Percentiles rank a stretch among this genome's conserved stretches.
These are phyloP conservation scores for Blastomyces gilchristii DNA, from an alignment of 2,329 filamentous ascomycete species.

Conservation along the genomic window DNA sequence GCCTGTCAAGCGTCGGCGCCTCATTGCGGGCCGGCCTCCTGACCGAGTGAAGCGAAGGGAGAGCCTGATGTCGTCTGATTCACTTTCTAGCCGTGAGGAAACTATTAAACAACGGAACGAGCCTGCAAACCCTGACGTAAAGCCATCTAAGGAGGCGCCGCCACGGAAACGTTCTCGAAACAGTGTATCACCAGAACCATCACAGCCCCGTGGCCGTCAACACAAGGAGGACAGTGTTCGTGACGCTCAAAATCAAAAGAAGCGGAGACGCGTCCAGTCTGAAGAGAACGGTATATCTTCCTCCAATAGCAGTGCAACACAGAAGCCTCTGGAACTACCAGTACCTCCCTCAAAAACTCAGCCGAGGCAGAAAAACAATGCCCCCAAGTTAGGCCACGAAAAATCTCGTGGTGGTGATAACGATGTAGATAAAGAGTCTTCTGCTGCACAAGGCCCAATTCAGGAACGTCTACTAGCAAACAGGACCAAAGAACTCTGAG, in stretches of 20 bases:
- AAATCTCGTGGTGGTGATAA: conserved; percentile 13
- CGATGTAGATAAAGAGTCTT: conserved; percentile 14
- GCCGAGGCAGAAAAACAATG: conserved; percentile 15
- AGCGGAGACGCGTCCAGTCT: conserved; percentile 33
- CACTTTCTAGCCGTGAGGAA: conserved; percentile 32
- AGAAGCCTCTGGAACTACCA: conserved; percentile 20
- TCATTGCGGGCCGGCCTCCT: conserved; percentile 34
- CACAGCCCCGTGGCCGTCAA: conserved; percentile 27
- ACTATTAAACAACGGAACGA: conserved; percentile 24
- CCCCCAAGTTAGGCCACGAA: conserved; percentile 17
- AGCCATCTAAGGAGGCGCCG: conserved; percentile 15
- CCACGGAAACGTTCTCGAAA: conserved; percentile 34
- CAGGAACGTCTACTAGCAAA: conserved; percentile 22
- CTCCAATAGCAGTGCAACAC: conserved; percentile 23
- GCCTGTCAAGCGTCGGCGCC: conserved; percentile 28
- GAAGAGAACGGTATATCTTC: conserved; percentile 29
- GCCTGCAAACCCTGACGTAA: conserved; percentile 19
- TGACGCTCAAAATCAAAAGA: conserved; percentile 33
- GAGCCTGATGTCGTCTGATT: conserved; percentile 34
- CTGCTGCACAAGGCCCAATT: conserved; percentile 14
- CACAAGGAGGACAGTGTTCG: conserved; percentile 22
- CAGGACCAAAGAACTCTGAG: conserved; percentile 24
- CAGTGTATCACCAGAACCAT: conserved; percentile 34
- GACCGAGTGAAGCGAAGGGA: conserved; percentile 24
- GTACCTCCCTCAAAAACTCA: conserved; percentile 16